Base-by-base conservation (phyloP, 2,329 filamentous ascomycete genomes). In the Arthrinium puccinioides region DNA sequence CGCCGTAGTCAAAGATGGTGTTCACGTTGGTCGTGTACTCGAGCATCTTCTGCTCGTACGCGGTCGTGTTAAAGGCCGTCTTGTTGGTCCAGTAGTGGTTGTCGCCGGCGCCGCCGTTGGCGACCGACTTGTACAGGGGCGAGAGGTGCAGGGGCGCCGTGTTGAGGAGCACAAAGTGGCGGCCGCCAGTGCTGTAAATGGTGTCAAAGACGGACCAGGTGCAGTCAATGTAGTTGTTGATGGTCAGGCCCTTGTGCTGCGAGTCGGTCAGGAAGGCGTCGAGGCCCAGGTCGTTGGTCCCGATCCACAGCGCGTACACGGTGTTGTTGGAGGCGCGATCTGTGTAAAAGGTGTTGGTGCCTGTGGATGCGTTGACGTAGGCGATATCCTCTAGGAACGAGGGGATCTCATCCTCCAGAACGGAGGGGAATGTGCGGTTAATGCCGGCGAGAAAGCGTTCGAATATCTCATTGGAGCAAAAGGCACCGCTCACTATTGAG, bases 221-320 rank as follows among this genome's bases (percentile, higher is more conserved):
- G 52, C 84, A 89, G 44, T 81, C 72, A 4, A 79, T 68, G 51
- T 81, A 87, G 51, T 80, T 71, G 2, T 69, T 63, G 6, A 88
- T 68, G 2, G 74, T 80, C 18, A 76, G 78, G 10, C 70, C 73
- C 0, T 62, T 48, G 5, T 70, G 57, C 53, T 87, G 79, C 18
- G 66, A 68, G 52, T 87, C 81, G 5, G 71, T 76, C 21, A 89
- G 56, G 52, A 88, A 82, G 8, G 72, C 81, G 36, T 68, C 59
- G 39, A 66, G 68, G 16, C 84, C 84, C 9, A 90, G 64, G 51
- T 92, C 85, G 53, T 90, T 90, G 18, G 84, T 88, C 4, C 85
- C 85, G 49, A 89, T 87, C 82, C 82, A 89, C 35, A 89, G 72
- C 1, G 77, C 70, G 51, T 87, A 89, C 3, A 86, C 77, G 1